Conservation (phyloP, 2,329 filamentous ascomycete genomes). For the Colletotrichum coccodes region DNA sequence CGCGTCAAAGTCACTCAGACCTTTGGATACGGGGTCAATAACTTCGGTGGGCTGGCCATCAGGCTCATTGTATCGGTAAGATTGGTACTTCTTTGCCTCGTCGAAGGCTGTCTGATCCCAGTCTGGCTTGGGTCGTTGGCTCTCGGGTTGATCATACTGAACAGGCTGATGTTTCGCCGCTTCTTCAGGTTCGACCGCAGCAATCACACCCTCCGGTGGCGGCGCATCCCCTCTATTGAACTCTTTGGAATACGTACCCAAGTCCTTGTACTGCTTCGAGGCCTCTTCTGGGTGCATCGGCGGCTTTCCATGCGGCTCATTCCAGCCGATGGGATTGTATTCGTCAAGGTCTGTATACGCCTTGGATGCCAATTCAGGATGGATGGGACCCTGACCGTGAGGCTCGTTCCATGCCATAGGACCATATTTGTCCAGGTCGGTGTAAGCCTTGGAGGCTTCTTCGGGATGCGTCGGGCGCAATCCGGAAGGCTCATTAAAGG, state of each 20-base stretch:
- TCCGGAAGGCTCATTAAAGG: slow-evolving; percentile 49
- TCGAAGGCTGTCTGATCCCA: slow-evolving; percentile 43
- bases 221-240: slow-evolving; percentile 37
- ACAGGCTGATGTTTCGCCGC: slow-evolving; percentile 25
- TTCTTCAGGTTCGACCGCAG: slow-evolving; percentile 17
- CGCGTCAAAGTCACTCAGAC: slow-evolving; percentile 50
- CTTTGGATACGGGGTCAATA: slow-evolving; percentile 45
- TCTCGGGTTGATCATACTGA: slow-evolving; percentile 25
- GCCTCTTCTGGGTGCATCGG: slow-evolving; percentile 43
- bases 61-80: slow-evolving; percentile 48
- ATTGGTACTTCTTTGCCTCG: slow-evolving; percentile 52
- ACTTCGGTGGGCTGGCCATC: slow-evolving; percentile 41
- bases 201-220: slow-evolving; percentile 11
- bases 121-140: slow-evolving; percentile 44
- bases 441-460: slow-evolving; percentile 48
- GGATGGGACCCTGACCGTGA: slow-evolving; percentile 31
- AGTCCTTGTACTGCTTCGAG: slow-evolving; percentile 49
- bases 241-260: slow-evolving; percentile 43
- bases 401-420: slow-evolving; percentile 35
- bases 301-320: slow-evolving; percentile 37
- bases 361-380: slow-evolving; percentile 27
- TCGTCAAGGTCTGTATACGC: slow-evolving; percentile 26
- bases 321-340: slow-evolving; percentile 35
- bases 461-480: slow-evolving; percentile 41
- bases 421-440: slow-evolving; percentile 53